phyloP scores from a whole-genome alignment of 2,329 filamentous ascomycete genomes.

The Fusarium clavum region DNA sequence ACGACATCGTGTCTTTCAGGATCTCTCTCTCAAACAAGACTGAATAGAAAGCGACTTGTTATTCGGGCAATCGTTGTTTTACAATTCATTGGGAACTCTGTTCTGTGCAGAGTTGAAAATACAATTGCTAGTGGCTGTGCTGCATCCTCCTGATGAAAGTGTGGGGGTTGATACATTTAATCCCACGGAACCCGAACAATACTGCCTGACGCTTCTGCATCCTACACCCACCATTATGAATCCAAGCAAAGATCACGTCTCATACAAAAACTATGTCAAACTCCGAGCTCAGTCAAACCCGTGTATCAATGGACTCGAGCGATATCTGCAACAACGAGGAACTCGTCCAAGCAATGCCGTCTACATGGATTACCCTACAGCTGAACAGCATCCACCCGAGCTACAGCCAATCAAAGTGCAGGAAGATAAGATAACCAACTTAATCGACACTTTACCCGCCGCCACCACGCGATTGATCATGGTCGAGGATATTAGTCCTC shows the following conservation, averaged over 20 bases:
- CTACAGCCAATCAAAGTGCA: background rate
- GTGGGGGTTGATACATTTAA: rapidly evolving
- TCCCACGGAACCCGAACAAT: rapidly evolving
- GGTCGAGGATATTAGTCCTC: background rate
- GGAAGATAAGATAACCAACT: background rate
- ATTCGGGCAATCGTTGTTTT: rapidly evolving
- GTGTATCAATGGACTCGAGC: rapidly evolving
- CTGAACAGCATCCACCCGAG: background rate
- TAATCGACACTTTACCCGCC: background rate
- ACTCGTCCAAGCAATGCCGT: background rate
- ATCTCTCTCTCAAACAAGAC: too few species aligned
- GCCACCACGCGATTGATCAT: background rate
- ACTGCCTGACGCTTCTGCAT: rapidly evolving
- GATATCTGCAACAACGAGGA: background rate
- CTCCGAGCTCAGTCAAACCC: background rate
- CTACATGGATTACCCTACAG: background rate
- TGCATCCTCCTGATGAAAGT: rapidly evolving
- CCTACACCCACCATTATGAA: rapidly evolving
- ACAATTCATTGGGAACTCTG: background rate
- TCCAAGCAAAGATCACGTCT: rapidly evolving
- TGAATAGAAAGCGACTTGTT: rapidly evolving
- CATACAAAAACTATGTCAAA: rapidly evolving
- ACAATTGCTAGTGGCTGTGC: background rate
- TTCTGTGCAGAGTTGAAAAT: background rate
- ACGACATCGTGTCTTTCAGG: too few species aligned